Evolutionary conservation across 495 filamentous ascomycete species (phyloP).

Genomic region (Trichoderma virens): DNA sequence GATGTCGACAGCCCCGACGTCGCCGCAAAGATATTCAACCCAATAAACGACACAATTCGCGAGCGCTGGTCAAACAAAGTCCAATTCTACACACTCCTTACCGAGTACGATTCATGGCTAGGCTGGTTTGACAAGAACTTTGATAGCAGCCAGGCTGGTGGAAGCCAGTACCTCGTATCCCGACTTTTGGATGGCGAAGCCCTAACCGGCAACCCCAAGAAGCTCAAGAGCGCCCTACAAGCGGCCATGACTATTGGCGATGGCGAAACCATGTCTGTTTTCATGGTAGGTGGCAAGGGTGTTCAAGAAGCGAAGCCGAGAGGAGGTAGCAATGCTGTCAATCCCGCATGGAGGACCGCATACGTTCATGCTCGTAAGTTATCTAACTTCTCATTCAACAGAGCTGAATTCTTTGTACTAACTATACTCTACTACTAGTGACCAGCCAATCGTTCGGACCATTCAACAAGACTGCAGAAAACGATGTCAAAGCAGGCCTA

Average conservation of each 20-base stretch:
- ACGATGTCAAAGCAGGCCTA: slow-evolving; percentile 31
- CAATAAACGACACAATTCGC: slow-evolving; percentile 41
- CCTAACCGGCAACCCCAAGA: slow-evolving; percentile 21
- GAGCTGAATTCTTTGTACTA: background rate
- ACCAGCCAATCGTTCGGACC: slow-evolving; percentile 33
- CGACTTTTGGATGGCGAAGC: slow-evolving; percentile 29
- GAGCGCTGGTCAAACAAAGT: slow-evolving; percentile 17
- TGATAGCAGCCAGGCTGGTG: slow-evolving; percentile 24
- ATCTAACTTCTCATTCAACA: background rate
- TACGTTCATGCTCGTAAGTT: slow-evolving; percentile 32
- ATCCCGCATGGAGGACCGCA: slow-evolving; percentile 50
- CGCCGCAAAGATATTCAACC: slow-evolving; percentile 29
- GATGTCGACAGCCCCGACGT: slow-evolving; percentile 35
- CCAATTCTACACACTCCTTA: slow-evolving; percentile 26
- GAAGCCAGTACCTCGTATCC: slow-evolving; percentile 34
- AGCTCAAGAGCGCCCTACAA: slow-evolving; percentile 21
- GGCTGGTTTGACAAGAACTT: slow-evolving; percentile 38
- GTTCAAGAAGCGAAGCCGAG: slow-evolving; percentile 31
- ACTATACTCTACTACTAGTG: slow-evolving; percentile 9
- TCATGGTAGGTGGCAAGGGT: slow-evolving; percentile 29
- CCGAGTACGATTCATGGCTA: slow-evolving; percentile 34
- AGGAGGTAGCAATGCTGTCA: slow-evolving; percentile 35
- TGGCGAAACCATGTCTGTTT: slow-evolving; percentile 12
- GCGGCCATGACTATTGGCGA: slow-evolving; percentile 1
- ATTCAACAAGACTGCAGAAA: slow-evolving; percentile 28